Evolutionary conservation across 2,329 filamentous ascomycete species (phyloP).

Genomic region (Elsinoe batatas): DNA sequence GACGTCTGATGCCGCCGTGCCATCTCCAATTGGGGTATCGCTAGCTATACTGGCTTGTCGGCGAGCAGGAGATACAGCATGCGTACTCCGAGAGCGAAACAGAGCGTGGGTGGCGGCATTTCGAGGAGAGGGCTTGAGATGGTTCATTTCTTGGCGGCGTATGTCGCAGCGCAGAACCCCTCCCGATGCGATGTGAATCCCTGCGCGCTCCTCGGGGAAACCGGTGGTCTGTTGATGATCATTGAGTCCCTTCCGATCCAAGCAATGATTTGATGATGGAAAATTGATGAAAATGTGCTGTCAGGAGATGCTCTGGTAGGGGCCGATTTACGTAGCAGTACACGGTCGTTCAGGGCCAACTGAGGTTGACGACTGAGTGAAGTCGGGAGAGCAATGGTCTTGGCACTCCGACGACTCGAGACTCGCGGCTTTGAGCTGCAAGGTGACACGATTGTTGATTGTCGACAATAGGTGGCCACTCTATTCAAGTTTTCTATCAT

Average conservation of each 20-base stretch:
- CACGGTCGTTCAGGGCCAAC: conserved; percentile 31
- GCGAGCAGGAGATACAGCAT: conserved; percentile 29
- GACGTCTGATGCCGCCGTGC: conserved; percentile 21
- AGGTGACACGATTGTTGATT: not conserved
- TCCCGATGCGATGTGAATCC: conserved; percentile 17
- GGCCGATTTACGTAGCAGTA: conserved; percentile 21
- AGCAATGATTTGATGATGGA: conserved; percentile 9
- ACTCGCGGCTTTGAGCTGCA: not conserved
- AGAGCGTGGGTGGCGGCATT: conserved; percentile 30
- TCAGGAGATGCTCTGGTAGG: not conserved
- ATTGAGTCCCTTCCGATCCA: conserved; percentile 9
- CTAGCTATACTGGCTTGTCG: conserved; percentile 37
- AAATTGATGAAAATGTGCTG: conserved; percentile 10
- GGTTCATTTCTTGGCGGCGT: conserved; percentile 15
- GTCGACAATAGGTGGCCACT: not conserved
- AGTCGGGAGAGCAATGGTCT: conserved; percentile 12
- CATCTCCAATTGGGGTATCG: conserved; percentile 31
- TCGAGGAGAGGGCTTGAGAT: conserved; percentile 32
- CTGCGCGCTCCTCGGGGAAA: conserved; percentile 14
- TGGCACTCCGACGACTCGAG: conserved; percentile 14
- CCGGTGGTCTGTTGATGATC: conserved; percentile 9
- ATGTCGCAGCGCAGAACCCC: conserved; percentile 11
- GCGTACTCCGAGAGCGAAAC: conserved; percentile 26
- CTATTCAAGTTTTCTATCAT: not conserved
- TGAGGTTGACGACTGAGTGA: conserved; percentile 24